Conservation (phyloP, 2,329 filamentous ascomycete species). For the Talaromyces sp. region DNA sequence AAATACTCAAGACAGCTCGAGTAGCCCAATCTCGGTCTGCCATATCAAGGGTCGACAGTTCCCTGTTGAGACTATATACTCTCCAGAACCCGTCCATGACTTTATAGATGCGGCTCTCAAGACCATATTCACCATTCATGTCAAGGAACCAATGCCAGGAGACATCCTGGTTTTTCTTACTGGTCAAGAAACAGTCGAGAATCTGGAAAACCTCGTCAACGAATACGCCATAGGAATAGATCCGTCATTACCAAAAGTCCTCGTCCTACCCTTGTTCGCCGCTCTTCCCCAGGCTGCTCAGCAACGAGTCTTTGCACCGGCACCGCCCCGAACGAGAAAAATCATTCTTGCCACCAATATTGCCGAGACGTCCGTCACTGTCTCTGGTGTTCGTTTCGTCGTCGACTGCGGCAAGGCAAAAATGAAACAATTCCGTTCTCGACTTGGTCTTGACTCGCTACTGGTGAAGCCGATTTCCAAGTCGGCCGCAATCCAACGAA, state of each 20-base stretch:
- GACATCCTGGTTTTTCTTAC: constrained; percentile 90
- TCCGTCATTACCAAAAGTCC: constrained; percentile 63
- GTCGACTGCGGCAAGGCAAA: constrained; percentile 93
- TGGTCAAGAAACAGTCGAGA: constrained; percentile 88
- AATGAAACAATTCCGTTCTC: constrained; percentile 81
- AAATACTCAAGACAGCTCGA: constrained; percentile 7
- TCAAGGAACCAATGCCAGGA: constrained; percentile 83
- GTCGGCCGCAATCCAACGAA: constrained; percentile 85
- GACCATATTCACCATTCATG: constrained; percentile 79
- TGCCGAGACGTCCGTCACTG: constrained; percentile 96
- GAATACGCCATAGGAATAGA: constrained; percentile 70
- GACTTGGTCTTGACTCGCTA: constrained; percentile 83
- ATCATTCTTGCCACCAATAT: constrained; percentile 94
- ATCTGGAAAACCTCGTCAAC: constrained; percentile 71
- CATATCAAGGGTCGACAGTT: constrained; percentile 83
- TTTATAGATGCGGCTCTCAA: constrained; percentile 78
- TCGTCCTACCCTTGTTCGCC: constrained; percentile 78
- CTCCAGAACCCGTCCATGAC: constrained; percentile 68
- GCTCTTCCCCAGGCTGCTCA: constrained; percentile 83
- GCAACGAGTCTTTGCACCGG: constrained; percentile 75
- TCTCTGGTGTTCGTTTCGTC: constrained; percentile 86
- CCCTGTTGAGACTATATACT: constrained; percentile 73
- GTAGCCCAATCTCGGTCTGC: constrained; percentile 48
- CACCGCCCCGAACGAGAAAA: constrained; percentile 72
- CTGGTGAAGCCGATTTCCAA: constrained; percentile 87